Evolutionary conservation across 1,284 basidiomycete species (phyloP), one percentile per base, ranked within the genome.

Genomic region (Moniliella sp.): DNA sequence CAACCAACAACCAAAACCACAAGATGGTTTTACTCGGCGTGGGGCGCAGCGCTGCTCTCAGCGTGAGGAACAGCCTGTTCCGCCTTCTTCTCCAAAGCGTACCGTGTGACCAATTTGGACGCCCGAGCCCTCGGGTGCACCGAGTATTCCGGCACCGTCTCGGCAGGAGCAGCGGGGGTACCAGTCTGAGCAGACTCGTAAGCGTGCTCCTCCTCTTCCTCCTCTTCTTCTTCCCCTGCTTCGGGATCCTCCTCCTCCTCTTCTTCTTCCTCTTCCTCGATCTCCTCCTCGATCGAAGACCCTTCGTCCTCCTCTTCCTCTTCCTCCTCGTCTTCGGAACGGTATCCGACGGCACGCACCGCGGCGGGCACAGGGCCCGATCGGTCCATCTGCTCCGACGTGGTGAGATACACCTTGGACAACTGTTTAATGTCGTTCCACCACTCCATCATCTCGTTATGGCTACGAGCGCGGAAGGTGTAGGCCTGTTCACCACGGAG

Each of bases 381-480:
- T 33, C 88, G 69, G 65, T 93, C 82, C 67, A 94, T 80, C 58
- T 76, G 72, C 67, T 94, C 88, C 43, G 76, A 80, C 31, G 84
- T 82, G 34, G 93, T 83, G 35, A 97, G 71, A 63, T 94, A 97
- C 45, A 88, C 69, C 37, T 86, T 84, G 57, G 81, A 86, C 36
- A 97, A 69, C 82, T 94, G 91, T 50, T 84, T 69, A 34, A 91
- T 69, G 62, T 94, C 91, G 63, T 94, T 94, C 88, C 91, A 97
- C 79, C 91, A 93, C 65, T 94, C 88, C 82, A 94, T 86, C 80
- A 94, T 83, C 57, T 93, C 88, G 46, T 94, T 86, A 55, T 81
- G 74, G 46, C 73, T 77, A 42, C 86, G 69, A 27, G 79, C 73
- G 32, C 84, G 73, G 71, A 97, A 94, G 28, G 75, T 82, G 74